Base-by-base conservation (phyloP, 805 yeast species). In the Metschnikowia cubensis region DNA sequence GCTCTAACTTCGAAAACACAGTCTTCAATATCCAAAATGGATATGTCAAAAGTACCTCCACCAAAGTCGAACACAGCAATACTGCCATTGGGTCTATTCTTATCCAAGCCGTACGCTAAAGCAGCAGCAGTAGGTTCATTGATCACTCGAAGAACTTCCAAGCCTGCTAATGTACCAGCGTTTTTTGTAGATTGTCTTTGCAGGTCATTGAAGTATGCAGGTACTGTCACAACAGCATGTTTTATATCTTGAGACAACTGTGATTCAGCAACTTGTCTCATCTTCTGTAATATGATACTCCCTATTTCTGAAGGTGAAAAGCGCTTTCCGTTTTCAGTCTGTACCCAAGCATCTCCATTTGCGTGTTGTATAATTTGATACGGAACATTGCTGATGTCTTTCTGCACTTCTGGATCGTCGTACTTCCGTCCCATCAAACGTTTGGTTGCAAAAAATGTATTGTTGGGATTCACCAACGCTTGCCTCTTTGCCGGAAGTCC, bases 41-140 rank as follows among this genome's bases (percentile, higher is more conserved):
- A 85, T 41, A 87, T 85, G 69, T 87, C 95, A 67, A 87, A 87
- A 37, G 94, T 87, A 52, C 94, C 94, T 52, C 94, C 94, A 58
- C 94, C 94, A 57, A 87, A 76, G 68, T 87, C 95, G 62, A 84
- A 87, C 38, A 80, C 82, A 35, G 82, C 79, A 18, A 80, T 72
- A 40, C 77, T 70, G 36, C 82, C 81, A 61, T 78, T 81, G 50
- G 76, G 67, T 43, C 60, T 57, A 48, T 75, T 73, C 59, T 77
- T 75, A 61, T 87, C 92, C 57, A 91, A 81, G 76, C 97, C 97
- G 78, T 90, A 90, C 60, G 97, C 97, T 75, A 89, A 88, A 58
- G 97, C 97, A 59, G 97, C 97, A 47, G 97, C 97, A 6, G 61
- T 87, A 37, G 94, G 94, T 67, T 87, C 94, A 66, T 87, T 87